Percentiles rank a stretch among this genome's conserved stretches.
These are phyloP conservation scores for Talaromyces liani DNA, from an alignment of 495 filamentous ascomycete genomes.

Conservation along the genomic window DNA sequence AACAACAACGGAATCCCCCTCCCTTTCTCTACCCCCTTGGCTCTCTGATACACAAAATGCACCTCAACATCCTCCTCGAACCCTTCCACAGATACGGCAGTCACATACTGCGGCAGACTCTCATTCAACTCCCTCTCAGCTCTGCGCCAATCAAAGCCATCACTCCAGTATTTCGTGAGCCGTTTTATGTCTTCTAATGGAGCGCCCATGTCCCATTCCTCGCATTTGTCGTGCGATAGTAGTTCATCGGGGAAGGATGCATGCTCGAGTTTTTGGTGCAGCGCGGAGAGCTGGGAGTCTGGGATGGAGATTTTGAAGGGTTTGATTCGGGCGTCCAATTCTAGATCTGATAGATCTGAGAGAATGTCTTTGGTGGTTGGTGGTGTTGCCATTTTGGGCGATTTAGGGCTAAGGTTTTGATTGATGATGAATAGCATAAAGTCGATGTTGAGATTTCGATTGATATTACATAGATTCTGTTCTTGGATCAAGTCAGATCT, in stretches of 20 bases:
- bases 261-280: slow-evolving; percentile 34
- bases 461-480: too few species aligned
- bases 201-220: slow-evolving; percentile 40
- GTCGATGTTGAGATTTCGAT: too few species aligned
- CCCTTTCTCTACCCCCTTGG: slow-evolving; percentile 24
- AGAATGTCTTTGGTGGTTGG: neutral
- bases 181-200: slow-evolving; percentile 41
- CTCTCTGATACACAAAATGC: slow-evolving; percentile 48
- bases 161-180: slow-evolving; percentile 34
- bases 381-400: neutral
- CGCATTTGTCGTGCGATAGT: slow-evolving; percentile 10
- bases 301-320: slow-evolving; percentile 36
- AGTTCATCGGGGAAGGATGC: slow-evolving; percentile 41
- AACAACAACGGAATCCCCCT: slow-evolving; percentile 50
- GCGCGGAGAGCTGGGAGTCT: slow-evolving; percentile 26
- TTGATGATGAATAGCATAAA: neutral
- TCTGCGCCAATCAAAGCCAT: slow-evolving; percentile 42
- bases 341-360: neutral
- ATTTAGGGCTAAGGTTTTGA: neutral
- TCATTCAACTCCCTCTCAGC: slow-evolving; percentile 35
- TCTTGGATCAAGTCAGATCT: too few species aligned
- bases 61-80: slow-evolving; percentile 36
- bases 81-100: slow-evolving; percentile 21
- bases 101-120: slow-evolving; percentile 28
- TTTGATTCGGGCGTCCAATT: slow-evolving; percentile 14